These are phyloP conservation scores for Gossypium aridum DNA, from an alignment of 441 rosid genomes.

Conservation along the genomic window DNA sequence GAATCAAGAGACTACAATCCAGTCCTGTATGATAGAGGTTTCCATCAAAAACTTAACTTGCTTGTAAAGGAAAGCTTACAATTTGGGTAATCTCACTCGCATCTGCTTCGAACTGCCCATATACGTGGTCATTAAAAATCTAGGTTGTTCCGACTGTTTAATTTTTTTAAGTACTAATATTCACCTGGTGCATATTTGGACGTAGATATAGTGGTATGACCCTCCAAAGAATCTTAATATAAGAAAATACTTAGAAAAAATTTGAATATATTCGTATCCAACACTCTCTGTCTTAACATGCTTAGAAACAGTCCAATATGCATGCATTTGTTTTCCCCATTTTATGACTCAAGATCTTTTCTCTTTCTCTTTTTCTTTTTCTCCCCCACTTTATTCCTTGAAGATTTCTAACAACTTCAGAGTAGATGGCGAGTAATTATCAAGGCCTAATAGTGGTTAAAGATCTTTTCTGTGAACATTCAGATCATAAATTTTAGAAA, in stretches of 20 bases:
- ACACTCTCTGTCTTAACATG: not conserved
- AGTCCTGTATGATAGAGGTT: slow-evolving; percentile 64
- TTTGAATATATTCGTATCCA: not conserved
- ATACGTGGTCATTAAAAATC: not conserved
- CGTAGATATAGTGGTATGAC: not conserved
- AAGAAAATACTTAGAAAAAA: not conserved
- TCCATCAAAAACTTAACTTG: slow-evolving; percentile 68
- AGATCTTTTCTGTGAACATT: slow-evolving; percentile 6
- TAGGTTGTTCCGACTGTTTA: not conserved
- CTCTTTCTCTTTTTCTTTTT: not conserved
- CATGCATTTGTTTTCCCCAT: not conserved
- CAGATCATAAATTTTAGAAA: not conserved
- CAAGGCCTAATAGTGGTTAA: not conserved
- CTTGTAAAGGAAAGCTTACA: slow-evolving; percentile 72
- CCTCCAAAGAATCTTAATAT: not conserved
- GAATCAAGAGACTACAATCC: slow-evolving; percentile 73
- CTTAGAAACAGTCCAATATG: not conserved
- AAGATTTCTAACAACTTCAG: not conserved
- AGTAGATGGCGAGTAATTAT: not conserved
- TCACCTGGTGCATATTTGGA: not conserved
- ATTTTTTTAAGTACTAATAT: not conserved
- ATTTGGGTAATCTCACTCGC: slow-evolving; percentile 43
- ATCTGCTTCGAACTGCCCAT: not conserved
- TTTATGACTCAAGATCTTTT: not conserved
- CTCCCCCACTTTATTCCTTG: not conserved